Conservation (phyloP, 306 rosid genomes). For the Corylus americana region DNA sequence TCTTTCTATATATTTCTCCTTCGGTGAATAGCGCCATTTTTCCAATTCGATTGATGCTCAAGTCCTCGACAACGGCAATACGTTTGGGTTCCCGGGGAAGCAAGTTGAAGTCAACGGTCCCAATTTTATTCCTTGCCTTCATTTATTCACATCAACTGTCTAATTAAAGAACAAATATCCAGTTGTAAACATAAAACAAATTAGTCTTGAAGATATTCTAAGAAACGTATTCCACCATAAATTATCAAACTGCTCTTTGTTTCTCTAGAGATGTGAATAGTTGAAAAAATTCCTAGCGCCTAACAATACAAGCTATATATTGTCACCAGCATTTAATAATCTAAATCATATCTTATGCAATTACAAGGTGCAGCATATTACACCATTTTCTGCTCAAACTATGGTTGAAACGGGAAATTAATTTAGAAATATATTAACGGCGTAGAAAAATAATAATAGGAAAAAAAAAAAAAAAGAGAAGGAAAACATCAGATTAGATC, state of each 20-base stretch:
- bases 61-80: too few relatives aligned
- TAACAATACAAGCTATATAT: slow-evolving; percentile 24
- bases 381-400: slow-evolving; percentile 53
- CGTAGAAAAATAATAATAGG: slow-evolving; percentile 35
- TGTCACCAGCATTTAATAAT: slow-evolving; percentile 23
- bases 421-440: slow-evolving; percentile 50
- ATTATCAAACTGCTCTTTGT: slow-evolving; percentile 21
- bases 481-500: slow-evolving; percentile 28
- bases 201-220: slow-evolving; percentile 7
- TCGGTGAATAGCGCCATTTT: too few relatives aligned
- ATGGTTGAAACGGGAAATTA: slow-evolving; percentile 52
- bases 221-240: slow-evolving; percentile 22
- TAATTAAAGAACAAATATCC: too few relatives aligned
- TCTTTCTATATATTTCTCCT: too few relatives aligned
- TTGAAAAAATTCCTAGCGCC: slow-evolving; percentile 16
- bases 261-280: slow-evolving; percentile 4
- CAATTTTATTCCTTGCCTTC: too few relatives aligned
- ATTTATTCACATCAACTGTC: too few relatives aligned
- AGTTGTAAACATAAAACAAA: neutral
- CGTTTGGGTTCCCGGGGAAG: too few relatives aligned
- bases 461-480: slow-evolving; percentile 18
- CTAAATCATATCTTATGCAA: slow-evolving; percentile 39
- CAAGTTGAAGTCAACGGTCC: too few relatives aligned
- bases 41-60: too few relatives aligned
- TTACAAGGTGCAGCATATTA: slow-evolving; percentile 64